These are phyloP conservation scores for Panaeolus cyanescens DNA, from an alignment of 768 basidiomycete genomes.

Conservation along the genomic window DNA sequence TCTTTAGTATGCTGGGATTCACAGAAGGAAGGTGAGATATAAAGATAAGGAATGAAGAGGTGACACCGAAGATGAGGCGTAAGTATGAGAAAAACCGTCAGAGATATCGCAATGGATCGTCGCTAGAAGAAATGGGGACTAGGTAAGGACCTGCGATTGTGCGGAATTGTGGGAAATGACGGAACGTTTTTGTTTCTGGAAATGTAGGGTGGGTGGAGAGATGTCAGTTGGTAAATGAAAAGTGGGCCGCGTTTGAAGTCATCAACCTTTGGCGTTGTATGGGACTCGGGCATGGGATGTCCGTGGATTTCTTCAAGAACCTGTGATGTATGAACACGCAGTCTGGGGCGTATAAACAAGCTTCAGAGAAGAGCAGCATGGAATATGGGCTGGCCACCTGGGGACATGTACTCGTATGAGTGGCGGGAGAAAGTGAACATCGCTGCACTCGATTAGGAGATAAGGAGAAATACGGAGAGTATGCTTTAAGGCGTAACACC, in stretches of 20 bases:
- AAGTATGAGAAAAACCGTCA: not conserved
- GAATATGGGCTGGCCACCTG: not conserved
- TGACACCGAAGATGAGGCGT: not conserved
- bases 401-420: not conserved
- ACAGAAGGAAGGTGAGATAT: not conserved
- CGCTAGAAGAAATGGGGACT: not conserved
- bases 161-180: not conserved
- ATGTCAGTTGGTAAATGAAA: slow-evolving; percentile 1
- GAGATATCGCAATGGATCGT: not conserved
- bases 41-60: not conserved
- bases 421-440: not conserved
- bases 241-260: not conserved
- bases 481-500: not conserved
- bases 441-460: not conserved
- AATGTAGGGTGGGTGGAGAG: not conserved
- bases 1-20: not conserved
- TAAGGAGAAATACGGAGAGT: not conserved
- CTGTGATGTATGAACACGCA: not conserved
- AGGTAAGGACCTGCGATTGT: not conserved
- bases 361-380: not conserved
- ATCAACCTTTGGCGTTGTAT: not conserved
- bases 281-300: not conserved
- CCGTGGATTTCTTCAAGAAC: not conserved
- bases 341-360: not conserved
- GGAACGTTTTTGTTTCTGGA: not conserved